Evolutionary conservation across 2,329 filamentous ascomycete genomes (phyloP), one percentile per base, ranked within the genome.

Genomic region (Monilinia laxa): DNA sequence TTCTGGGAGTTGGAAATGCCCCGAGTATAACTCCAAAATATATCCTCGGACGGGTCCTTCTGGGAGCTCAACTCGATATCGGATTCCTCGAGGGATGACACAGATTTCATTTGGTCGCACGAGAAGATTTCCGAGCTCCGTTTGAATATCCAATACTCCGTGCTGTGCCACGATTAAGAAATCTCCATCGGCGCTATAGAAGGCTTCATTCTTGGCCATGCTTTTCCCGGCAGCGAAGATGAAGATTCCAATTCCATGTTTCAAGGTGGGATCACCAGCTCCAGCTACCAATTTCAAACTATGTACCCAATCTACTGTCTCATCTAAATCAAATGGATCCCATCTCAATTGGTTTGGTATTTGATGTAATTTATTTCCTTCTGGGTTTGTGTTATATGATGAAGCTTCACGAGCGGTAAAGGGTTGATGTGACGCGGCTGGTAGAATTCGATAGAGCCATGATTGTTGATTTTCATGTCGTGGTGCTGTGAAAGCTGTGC

Each of bases 121-220:
- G 54, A 91, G 83, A 7, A 94, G 80, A 74, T 84, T 85, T 56
- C 91, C 91, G 58, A 93, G 81, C 77, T 94, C 91, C 1, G 91
- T 94, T 73, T 88, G 85, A 69, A 94, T 89, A 73, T 93, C 90
- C 51, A 94, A 79, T 18, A 83, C 82, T 2, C 91, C 91, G 70
- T 90, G 85, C 75, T 94, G 91, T 1, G 89, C 83, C 18, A 94
- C 89, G 69, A 94, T 87, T 66, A 93, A 78, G 72, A 92, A 85
- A 76, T 94, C 91, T 16, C 91, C 91, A 75, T 94, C 91, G 0
- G 92, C 89, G 4, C 90, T 93, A 81, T 94, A 96, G 77, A 93
- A 96, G 0, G 91, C 91, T 60, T 89, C 82, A 51, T 85, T 84
- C n/a, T 82, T 79, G 59, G 82, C 82, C 93, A 97, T 96, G 75